A percentile compares a stretch with the other conserved stretches of the same genome.
Evolutionary conservation across 176 grass and related monocot species (phyloP).

Genomic region (Phoenix roebelenii): DNA sequence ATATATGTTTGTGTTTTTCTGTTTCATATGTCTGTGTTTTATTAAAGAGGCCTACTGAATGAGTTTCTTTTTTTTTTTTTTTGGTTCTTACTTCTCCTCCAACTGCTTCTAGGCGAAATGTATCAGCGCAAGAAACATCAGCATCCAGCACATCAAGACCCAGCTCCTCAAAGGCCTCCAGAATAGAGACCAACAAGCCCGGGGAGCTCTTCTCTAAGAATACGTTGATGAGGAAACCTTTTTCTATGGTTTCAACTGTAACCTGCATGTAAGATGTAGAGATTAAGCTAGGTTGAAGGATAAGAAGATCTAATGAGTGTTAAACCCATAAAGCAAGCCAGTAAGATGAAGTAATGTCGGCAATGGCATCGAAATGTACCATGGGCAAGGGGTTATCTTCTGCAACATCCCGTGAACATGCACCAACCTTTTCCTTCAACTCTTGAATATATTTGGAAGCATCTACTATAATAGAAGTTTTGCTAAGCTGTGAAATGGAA

Average conservation of each 20-base stretch:
- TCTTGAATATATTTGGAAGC: conserved; percentile 69
- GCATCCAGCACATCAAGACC: conserved; percentile 48
- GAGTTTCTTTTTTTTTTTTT: background rate
- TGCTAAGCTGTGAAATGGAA: conserved; percentile 28
- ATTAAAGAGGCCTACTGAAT: no score
- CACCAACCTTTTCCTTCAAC: conserved; percentile 57
- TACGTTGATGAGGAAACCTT: conserved; percentile 55
- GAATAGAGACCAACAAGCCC: conserved; percentile 41
- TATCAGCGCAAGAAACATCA: conserved; percentile 41
- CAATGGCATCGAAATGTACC: conserved; percentile 11
- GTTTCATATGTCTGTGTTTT: no score
- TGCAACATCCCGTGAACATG: conserved; percentile 6
- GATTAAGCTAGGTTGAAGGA: background rate
- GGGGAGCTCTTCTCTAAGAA: conserved; percentile 40
- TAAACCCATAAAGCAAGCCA: no score
- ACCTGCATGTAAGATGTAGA: conserved; percentile 12
- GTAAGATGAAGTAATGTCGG: no score
- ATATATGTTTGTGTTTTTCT: no score
- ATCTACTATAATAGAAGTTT: conserved; percentile 57
- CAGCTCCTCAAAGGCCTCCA: conserved; percentile 52
- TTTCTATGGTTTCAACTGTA: conserved; percentile 34
- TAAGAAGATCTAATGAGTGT: no score
- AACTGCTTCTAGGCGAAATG: conserved; percentile 47
- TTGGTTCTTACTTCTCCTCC: conserved; percentile 31
- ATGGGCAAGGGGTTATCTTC: conserved; percentile 24